phyloP scores from a whole-genome alignment of 2,329 filamentous ascomycete genomes.

The Aaosphaeria arxii region DNA sequence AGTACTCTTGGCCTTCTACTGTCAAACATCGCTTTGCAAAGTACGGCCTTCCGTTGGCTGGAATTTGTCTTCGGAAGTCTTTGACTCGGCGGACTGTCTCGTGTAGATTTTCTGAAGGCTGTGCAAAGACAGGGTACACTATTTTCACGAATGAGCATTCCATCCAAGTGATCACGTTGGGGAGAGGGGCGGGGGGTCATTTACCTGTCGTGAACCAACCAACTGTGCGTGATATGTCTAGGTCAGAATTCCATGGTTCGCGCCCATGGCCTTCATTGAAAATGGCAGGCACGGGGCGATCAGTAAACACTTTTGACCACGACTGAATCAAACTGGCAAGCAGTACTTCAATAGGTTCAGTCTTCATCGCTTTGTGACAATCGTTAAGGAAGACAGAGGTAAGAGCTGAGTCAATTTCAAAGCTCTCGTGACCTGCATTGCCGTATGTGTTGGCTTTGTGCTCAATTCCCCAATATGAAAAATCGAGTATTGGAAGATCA shows the following conservation, averaged over 20 bases:
- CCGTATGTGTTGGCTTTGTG: conserved; percentile 36
- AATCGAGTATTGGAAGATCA: conserved; percentile 29
- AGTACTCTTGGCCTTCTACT: conserved; percentile 21
- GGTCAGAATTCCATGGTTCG: conserved; percentile 40
- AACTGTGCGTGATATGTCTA: conserved; percentile 57
- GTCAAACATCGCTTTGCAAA: conserved; percentile 40
- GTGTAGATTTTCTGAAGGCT: conserved; percentile 33
- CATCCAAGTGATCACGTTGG: no score
- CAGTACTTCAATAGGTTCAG: conserved; percentile 54
- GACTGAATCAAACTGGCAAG: conserved; percentile 56
- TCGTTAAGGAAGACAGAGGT: conserved; percentile 24
- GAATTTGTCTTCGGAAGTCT: conserved; percentile 44
- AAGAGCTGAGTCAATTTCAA: conserved; percentile 24
- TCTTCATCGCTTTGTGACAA: conserved; percentile 47
- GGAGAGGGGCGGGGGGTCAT: no score
- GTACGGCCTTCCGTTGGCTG: conserved; percentile 41
- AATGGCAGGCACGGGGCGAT: conserved; percentile 51
- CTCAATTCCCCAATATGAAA: conserved; percentile 40
- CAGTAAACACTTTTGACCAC: conserved; percentile 54
- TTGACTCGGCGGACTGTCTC: conserved; percentile 55
- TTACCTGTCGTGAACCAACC: conserved; percentile 56
- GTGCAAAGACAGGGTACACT: conserved; percentile 43
- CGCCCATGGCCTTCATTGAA: conserved; percentile 42
- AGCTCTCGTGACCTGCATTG: conserved; percentile 31
- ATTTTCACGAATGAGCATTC: background rate